Percentiles rank a stretch among this genome's conserved stretches.
Evolutionary conservation across 1,284 basidiomycete genomes (phyloP).

Genomic region (Ustilago trichophora): DNA sequence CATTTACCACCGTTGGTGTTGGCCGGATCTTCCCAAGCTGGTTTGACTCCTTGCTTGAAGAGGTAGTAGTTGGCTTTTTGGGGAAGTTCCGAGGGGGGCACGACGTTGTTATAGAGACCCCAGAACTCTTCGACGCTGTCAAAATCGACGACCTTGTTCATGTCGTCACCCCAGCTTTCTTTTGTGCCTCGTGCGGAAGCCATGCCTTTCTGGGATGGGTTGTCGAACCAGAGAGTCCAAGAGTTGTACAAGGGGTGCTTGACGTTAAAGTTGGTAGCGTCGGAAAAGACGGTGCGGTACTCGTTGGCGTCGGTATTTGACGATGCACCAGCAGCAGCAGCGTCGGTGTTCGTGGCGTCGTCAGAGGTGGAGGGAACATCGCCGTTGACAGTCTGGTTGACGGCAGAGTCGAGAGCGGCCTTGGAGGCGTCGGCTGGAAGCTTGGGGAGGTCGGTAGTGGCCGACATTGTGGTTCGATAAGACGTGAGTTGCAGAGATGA

Average conservation of each 20-base stretch:
- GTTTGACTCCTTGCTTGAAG: conserved; percentile 87
- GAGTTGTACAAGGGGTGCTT: conserved; percentile 65
- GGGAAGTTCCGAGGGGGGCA: conserved; percentile 91
- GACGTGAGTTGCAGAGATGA: no score
- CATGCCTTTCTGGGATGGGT: conserved; percentile 61
- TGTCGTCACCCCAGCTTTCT: conserved; percentile 65
- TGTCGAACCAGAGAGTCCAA: conserved; percentile 67
- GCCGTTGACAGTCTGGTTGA: conserved; percentile 33
- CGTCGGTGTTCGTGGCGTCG: conserved; percentile 8
- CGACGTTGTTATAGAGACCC: conserved; percentile 91
- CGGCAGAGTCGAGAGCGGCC: conserved; percentile 54
- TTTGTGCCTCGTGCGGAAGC: conserved; percentile 56
- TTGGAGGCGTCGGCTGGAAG: conserved; percentile 53
- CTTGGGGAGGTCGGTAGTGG: conserved; percentile 44
- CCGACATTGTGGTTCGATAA: conserved; percentile 30
- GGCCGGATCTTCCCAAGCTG: conserved; percentile 90
- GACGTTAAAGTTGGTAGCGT: conserved; percentile 64
- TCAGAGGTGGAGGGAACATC: no score
- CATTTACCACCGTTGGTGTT: conserved; percentile 98
- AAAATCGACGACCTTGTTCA: conserved; percentile 64
- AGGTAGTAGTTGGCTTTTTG: conserved; percentile 98
- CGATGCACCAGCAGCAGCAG: neutral
- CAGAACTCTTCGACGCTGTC: conserved; percentile 66
- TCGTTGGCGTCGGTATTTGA: conserved; percentile 27
- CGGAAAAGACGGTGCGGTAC: conserved; percentile 63